phyloP scores from a whole-genome alignment of 2,329 filamentous ascomycete species.

The Pezizomycotina sp. region DNA sequence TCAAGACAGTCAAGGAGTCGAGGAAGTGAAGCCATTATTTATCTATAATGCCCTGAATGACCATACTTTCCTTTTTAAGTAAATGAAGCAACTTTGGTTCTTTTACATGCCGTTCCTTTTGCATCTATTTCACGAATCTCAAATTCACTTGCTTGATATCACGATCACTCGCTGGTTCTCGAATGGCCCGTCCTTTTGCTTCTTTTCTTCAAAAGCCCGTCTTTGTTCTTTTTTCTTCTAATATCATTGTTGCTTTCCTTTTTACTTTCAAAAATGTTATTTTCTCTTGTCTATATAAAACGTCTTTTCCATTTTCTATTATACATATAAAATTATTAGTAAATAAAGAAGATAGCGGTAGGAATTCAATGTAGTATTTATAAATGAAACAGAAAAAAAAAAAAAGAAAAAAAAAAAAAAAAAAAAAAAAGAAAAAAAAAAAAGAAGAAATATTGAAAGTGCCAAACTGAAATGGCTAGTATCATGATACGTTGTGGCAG shows the following conservation, averaged over 20 bases:
- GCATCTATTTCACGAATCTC: not conserved
- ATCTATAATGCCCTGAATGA: not conserved
- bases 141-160: not conserved
- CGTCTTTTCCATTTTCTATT: no score
- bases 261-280: not conserved
- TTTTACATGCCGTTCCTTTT: not conserved
- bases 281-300: not conserved
- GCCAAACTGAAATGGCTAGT: conserved; percentile 1
- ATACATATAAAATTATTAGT: conserved; percentile 1
- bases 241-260: not conserved
- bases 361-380: not conserved
- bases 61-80: conserved; percentile 6
- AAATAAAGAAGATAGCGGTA: conserved; percentile 1
- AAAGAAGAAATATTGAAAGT: not conserved
- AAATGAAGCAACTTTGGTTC: conserved; percentile 1
- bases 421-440: conserved; percentile 1
- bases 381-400: conserved; percentile 20
- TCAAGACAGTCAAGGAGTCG: conserved; percentile 54
- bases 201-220: conserved; percentile 2
- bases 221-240: conserved; percentile 1
- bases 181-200: not conserved
- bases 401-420: conserved; percentile 1
- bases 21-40: conserved; percentile 3
- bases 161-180: not conserved
- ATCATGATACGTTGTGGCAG: no score